Evolutionary conservation across 768 basidiomycete species (phyloP).

Genomic region (Trametes villosa): DNA sequence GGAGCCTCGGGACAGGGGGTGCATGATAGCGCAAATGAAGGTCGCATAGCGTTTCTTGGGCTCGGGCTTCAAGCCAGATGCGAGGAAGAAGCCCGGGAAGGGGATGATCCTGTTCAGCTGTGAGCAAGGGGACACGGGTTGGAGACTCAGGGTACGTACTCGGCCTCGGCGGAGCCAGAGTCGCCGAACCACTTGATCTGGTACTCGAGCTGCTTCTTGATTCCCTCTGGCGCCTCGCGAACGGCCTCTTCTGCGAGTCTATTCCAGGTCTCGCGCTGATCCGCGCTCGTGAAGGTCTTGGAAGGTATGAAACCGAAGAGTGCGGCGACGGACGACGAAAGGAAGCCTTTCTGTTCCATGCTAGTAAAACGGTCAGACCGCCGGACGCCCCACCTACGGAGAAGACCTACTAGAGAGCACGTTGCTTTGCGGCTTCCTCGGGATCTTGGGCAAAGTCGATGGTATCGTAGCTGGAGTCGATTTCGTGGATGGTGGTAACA

Average conservation of each 20-base stretch:
- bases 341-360: neutral
- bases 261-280: constrained; percentile 3
- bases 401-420: neutral
- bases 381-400: no score
- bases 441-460: constrained; percentile 8
- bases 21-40: neutral
- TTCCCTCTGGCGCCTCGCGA: neutral
- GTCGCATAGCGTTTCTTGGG: neutral
- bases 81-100: constrained; percentile 8
- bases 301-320: neutral
- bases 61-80: neutral
- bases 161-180: neutral
- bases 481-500: constrained; percentile 3
- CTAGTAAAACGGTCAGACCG: no score
- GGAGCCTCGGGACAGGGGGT: constrained; percentile 14
- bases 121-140: no score
- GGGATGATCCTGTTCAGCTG: neutral
- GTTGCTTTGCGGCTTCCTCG: neutral
- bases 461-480: constrained; percentile 1
- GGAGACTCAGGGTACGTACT: no score
- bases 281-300: neutral
- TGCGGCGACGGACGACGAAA: neutral
- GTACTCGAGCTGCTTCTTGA: constrained; percentile 4
- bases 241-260: neutral
- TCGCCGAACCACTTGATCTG: constrained; percentile 4